These are phyloP conservation scores for Streptanthus diversifolius DNA, from an alignment of 345 rosid genomes.

Conservation along the genomic window DNA sequence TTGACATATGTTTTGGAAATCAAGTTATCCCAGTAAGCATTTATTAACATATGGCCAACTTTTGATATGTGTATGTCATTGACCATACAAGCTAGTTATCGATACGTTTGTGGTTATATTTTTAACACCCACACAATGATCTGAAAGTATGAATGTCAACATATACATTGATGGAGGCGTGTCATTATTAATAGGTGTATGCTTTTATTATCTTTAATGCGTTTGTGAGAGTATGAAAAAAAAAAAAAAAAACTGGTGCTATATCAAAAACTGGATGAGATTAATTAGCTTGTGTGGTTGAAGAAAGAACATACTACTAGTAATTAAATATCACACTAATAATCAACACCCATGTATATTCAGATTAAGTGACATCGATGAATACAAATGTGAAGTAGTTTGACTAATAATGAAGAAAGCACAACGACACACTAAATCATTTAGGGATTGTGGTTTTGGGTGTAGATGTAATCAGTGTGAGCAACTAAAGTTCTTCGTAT, in stretches of 20 bases:
- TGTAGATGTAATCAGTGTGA: constrained; percentile 53
- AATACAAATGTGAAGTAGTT: background rate
- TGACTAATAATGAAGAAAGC: background rate
- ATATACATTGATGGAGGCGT: background rate
- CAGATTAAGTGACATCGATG: background rate
- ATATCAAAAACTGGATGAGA: background rate
- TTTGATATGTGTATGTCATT: background rate
- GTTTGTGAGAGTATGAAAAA: constrained; percentile 6
- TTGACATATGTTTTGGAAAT: background rate
- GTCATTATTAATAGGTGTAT: constrained; percentile 13
- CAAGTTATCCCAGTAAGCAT: background rate
- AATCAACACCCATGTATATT: background rate
- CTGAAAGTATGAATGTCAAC: background rate
- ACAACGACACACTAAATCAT: background rate
- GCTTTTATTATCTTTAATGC: constrained; percentile 21
- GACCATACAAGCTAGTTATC: background rate
- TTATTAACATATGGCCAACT: background rate
- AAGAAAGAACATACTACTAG: background rate
- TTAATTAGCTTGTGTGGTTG: background rate
- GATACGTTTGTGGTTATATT: background rate
- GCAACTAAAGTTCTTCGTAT: constrained; percentile 46
- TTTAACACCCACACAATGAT: constrained; percentile 25
- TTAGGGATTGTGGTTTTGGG: constrained; percentile 40
- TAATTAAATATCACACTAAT: background rate
- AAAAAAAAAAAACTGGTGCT: constrained; percentile 2